Percentiles rank a stretch among this genome's conserved stretches.
phyloP scores from a whole-genome alignment of 371 early-diverging fungal genomes.

The Mucor mucedo region DNA sequence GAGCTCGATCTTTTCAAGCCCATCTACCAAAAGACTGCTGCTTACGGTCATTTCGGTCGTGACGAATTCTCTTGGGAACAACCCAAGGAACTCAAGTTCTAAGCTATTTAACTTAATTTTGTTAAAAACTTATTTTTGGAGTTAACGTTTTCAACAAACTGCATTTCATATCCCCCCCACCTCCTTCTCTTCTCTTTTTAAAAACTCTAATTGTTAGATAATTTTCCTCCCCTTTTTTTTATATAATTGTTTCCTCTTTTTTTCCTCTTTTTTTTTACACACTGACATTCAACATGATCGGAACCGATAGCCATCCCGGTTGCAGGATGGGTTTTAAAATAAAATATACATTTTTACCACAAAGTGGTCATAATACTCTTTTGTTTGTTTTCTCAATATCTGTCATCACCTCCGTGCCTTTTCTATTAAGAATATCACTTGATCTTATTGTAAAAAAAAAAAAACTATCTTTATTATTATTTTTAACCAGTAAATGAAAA shows the following conservation, averaged over 20 bases:
- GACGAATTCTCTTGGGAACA: slow-evolving; percentile 97
- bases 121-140: slow-evolving; percentile 14
- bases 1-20: slow-evolving; percentile 98
- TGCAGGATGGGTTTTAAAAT: slow-evolving; percentile 40
- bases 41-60: slow-evolving; percentile 99
- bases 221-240: slow-evolving; percentile 18
- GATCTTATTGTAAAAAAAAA: neutral
- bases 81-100: slow-evolving; percentile 87
- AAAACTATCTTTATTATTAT: neutral
- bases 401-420: slow-evolving; percentile 7
- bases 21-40: slow-evolving; percentile 96
- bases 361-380: neutral
- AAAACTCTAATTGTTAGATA: slow-evolving; percentile 32
- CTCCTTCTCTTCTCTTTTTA: slow-evolving; percentile 1
- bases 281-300: slow-evolving; percentile 43
- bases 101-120: slow-evolving; percentile 30
- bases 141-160: slow-evolving; percentile 53
- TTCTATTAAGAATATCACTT: neutral
- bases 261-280: slow-evolving; percentile 18
- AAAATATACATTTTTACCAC: slow-evolving; percentile 1
- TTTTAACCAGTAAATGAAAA: slow-evolving; percentile 36
- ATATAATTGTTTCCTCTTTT: slow-evolving; percentile 18
- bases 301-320: slow-evolving; percentile 46
- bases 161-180: slow-evolving; percentile 29
- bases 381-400: neutral